Percentiles rank a stretch among this genome's conserved stretches.
Conservation (phyloP, 1,284 basidiomycete genomes). For the Sporisorium iseilematis-ciliati region DNA sequence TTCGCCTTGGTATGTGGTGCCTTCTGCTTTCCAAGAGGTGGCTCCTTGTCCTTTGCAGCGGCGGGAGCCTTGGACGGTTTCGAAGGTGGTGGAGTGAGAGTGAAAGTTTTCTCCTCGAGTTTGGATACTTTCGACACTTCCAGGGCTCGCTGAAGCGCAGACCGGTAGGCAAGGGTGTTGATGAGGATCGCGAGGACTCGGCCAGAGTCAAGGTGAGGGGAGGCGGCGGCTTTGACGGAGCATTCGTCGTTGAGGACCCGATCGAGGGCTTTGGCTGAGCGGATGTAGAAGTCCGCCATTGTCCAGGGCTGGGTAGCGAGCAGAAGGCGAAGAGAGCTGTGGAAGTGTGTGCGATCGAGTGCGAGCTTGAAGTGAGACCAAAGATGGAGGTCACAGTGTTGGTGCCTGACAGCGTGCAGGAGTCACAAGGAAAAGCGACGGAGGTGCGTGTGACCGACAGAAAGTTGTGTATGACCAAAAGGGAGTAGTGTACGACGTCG, state of each 20-base stretch:
- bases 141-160: constrained; percentile 44
- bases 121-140: constrained; percentile 29
- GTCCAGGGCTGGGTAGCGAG: neutral
- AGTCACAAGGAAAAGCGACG: too few species aligned
- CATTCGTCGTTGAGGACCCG: constrained; percentile 51
- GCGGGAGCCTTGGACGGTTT: constrained; percentile 1
- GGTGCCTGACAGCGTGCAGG: too few species aligned
- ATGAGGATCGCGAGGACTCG: constrained; percentile 60
- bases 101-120: constrained; percentile 49
- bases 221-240: constrained; percentile 59
- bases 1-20: neutral
- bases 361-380: too few species aligned
- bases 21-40: neutral
- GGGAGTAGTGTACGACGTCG: too few species aligned
- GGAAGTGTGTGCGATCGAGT: neutral
- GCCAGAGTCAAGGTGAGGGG: constrained; percentile 49
- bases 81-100: neutral
- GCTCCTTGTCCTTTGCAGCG: neutral
- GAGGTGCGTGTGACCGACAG: too few species aligned
- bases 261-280: constrained; percentile 54
- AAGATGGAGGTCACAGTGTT: too few species aligned
- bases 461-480: too few species aligned
- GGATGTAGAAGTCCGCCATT: constrained; percentile 66
- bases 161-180: constrained; percentile 56
- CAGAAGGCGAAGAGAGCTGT: neutral